Evolutionary conservation across 768 basidiomycete genomes (phyloP), one percentile per base, ranked within the genome.

Genomic region (Boletus subcaerulescens): DNA sequence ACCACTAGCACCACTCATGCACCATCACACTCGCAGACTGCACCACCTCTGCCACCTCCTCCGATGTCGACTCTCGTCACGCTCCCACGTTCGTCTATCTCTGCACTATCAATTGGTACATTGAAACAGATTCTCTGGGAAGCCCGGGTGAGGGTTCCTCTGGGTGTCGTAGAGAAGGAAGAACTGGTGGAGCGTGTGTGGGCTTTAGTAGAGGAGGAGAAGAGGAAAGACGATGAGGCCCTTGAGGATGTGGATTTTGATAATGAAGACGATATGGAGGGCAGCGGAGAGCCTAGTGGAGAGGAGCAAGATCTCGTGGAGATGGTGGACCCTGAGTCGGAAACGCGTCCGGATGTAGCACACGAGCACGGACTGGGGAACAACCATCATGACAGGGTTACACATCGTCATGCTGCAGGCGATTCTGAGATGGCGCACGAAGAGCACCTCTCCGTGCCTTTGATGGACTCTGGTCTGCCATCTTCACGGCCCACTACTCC

Each of bases 51-150:
- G 0, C 67, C 65, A 24, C 69, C 83, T 49, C 65, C 80, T 3
- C 89, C 11, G 74, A 86, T 42, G 81, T 96, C 33, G 78, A 89
- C 58, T 38, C 76, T 97, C 5, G 74, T 95, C 2, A 73, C 74
- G 0, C 84, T 91, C 77, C 70, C 82, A 0, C 65, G 76, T 1
- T 80, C 80, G 8, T 75, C 77, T 14, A 71, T 95, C n/a, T 68
- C 77, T 2, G 70, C 77, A 4, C 75, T 96, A 14, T 82, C 87
- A 8, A 82, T 95, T 50, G 74, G 82, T 22, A 72, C 78, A n/a
- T 76, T 97, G 45, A 97, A 97, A 68, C 77, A 78, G 3, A 80
- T 96, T 18, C 70, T 97, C 20, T 91, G 84, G 65, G 83, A 84
- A 50, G 91, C 94, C 60, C 92, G 89, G 52, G 89, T 90, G 29